phyloP scores from a whole-genome alignment of 495 filamentous ascomycete species.

The Penicillium robsamsonii region DNA sequence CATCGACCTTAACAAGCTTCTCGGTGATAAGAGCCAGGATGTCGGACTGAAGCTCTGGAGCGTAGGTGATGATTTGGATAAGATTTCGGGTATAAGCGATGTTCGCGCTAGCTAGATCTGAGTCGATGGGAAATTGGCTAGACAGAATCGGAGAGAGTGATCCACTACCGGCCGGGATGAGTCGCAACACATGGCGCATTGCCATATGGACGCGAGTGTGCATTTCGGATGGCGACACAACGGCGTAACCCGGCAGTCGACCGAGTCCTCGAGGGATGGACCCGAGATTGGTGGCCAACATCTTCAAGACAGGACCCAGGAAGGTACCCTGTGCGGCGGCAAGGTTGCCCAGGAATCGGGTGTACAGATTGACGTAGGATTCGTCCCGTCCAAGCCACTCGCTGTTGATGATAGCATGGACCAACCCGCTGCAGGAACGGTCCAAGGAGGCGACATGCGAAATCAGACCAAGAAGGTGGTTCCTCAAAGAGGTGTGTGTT shows the following conservation, averaged over 20 bases:
- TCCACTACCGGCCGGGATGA: conserved; percentile 74
- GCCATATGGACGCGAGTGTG: conserved; percentile 70
- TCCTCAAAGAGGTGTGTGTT: conserved; percentile 57
- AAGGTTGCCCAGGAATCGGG: conserved; percentile 76
- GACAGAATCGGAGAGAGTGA: conserved; percentile 63
- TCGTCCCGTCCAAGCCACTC: conserved; percentile 85
- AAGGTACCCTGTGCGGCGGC: conserved; percentile 74
- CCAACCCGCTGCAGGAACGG: conserved; percentile 69
- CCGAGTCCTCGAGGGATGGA: conserved; percentile 52
- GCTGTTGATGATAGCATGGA: conserved; percentile 68
- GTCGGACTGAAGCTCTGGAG: conserved; percentile 75
- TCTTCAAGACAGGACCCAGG: conserved; percentile 62
- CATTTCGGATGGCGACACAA: conserved; percentile 56
- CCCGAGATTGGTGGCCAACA: conserved; percentile 75
- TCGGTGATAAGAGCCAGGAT: conserved; percentile 82
- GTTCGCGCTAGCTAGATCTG: conserved; percentile 68
- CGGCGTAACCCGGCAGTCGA: conserved; percentile 57
- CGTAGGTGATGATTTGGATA: conserved; percentile 67
- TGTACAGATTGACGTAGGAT: conserved; percentile 73
- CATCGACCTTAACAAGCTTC: conserved; percentile 84
- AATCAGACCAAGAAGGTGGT: conserved; percentile 77
- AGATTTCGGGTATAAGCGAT: conserved; percentile 78
- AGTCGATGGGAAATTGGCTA: conserved; percentile 69
- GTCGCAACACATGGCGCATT: conserved; percentile 69
- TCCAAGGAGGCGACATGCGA: conserved; percentile 67